phyloP scores from a whole-genome alignment of 306 rosid species.

The Carpinus viminea region DNA sequence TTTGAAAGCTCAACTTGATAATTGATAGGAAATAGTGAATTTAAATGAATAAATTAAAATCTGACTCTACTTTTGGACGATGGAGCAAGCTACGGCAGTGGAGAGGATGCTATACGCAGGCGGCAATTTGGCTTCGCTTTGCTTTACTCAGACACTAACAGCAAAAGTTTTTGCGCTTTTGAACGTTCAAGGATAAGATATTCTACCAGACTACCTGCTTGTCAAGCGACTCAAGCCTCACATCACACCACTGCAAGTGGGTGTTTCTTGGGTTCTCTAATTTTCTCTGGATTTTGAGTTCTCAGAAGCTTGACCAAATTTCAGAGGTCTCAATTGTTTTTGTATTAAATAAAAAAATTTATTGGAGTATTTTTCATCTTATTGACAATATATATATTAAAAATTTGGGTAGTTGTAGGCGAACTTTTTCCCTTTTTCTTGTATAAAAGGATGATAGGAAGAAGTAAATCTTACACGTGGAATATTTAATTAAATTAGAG shows the following conservation, averaged over 20 bases:
- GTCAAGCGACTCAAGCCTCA: conserved; percentile 24
- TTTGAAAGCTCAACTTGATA: too few species aligned
- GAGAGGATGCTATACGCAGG: conserved; percentile 32
- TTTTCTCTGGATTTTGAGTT: not conserved
- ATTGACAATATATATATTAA: too few species aligned
- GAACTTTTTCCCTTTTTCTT: too few species aligned
- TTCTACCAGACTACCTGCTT: conserved; percentile 25
- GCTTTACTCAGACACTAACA: conserved; percentile 33
- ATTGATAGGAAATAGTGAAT: too few species aligned
- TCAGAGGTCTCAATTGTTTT: not conserved
- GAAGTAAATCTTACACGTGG: too few species aligned
- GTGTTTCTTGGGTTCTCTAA: not conserved
- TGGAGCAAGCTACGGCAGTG: conserved; percentile 43
- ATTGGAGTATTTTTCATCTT: too few species aligned
- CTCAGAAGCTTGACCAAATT: not conserved
- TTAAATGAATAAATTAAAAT: not conserved
- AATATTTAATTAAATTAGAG: too few species aligned
- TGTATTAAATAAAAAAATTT: too few species aligned
- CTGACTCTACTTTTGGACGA: conserved; percentile 31
- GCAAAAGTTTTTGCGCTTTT: conserved; percentile 26
- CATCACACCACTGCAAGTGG: conserved; percentile 33
- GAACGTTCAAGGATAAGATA: conserved; percentile 42
- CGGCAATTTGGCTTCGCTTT: conserved; percentile 28
- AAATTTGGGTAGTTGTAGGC: too few species aligned
- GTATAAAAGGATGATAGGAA: too few species aligned